A percentile compares a stretch with the other conserved stretches of the same genome.
phyloP scores from a whole-genome alignment of 2,329 filamentous ascomycete species.

The Xylaria sp. region DNA sequence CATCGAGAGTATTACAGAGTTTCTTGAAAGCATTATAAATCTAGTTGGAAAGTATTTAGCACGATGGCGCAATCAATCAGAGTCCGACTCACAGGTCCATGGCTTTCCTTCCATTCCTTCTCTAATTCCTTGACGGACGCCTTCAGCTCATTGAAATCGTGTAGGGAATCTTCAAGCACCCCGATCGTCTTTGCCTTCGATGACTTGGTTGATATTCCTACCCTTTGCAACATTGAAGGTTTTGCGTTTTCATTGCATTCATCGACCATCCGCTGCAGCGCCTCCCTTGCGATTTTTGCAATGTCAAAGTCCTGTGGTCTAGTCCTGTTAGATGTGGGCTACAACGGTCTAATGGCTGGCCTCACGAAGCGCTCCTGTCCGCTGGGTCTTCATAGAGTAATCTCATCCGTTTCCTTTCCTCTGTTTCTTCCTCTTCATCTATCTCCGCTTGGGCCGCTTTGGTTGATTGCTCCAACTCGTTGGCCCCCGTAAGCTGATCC shows the following conservation, averaged over 20 bases:
- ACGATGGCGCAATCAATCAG: background rate
- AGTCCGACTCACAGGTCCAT: slow-evolving; percentile 16
- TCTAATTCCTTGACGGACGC: slow-evolving; percentile 14
- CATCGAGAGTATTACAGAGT: slow-evolving; percentile 23
- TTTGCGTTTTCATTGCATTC: slow-evolving; percentile 22
- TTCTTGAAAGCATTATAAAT: slow-evolving; percentile 21
- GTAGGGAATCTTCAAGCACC: slow-evolving; percentile 8
- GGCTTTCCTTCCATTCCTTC: slow-evolving; percentile 22
- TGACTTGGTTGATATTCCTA: slow-evolving; percentile 17
- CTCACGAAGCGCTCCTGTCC: slow-evolving; percentile 2
- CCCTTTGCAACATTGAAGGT: slow-evolving; percentile 21
- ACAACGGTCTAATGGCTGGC: background rate
- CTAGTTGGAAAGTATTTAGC: slow-evolving; percentile 1
- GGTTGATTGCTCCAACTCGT: slow-evolving; percentile 21
- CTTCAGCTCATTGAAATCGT: slow-evolving; percentile 15
- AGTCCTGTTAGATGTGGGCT: background rate
- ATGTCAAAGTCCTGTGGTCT: slow-evolving; percentile 21
- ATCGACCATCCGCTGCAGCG: slow-evolving; percentile 13
- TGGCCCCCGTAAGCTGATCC: slow-evolving; percentile 16
- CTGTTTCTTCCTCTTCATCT: slow-evolving; percentile 18
- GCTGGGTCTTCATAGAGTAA: slow-evolving; percentile 12
- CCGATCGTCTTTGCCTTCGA: slow-evolving; percentile 10
- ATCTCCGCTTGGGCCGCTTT: slow-evolving; percentile 23
- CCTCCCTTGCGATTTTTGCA: slow-evolving; percentile 19
- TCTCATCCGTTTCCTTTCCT: slow-evolving; percentile 7